Base-by-base conservation (phyloP, 2,329 filamentous ascomycete genomes). In the Phoma herbarum region DNA sequence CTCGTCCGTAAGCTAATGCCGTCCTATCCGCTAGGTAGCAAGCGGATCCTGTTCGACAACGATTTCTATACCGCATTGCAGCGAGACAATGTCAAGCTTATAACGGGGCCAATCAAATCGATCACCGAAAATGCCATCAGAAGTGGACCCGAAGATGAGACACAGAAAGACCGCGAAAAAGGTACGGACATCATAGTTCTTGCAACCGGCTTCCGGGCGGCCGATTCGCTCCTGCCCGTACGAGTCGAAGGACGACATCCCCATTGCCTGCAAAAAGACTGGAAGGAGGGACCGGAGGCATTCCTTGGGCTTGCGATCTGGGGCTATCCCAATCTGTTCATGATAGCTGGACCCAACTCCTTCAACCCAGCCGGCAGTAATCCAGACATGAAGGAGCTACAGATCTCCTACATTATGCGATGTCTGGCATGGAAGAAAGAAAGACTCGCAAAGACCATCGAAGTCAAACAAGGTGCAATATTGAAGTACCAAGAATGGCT, bases 281-380 rank as follows among this genome's bases (percentile, higher is more conserved):
- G 41, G 41, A 18, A 16, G 10, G 35, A 37, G 35, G 29, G 41
- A 14, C 41, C 41, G 18, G 50, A 52, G 18, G 37, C 39, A 8
- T 52, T 44, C 22, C 43, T 35, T 12, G 35, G 31, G 22, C 46
- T 57, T 18, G 46, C 46, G n/a, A 31, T 57, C 22, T 23, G 25
- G 1, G 18, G 47, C 2, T 46, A 51, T 16, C 46, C 31, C 3
- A 51, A 41, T 23, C 12, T 51, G 4, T 51, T 51, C 25, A n/a
- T 51, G 20, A 41, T 51, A 16, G 53, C 47, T 14, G 53, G 53
- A 14, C 41, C 46, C 5, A 51, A 57, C 12, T 47, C 53, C 5
- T 46, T 57, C 26, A 51, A 57, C 23, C 31, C 31, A 25, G 47
- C 46, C 25, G 46, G 53, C 20, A 57, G 46, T 8, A 51, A 33